Percentiles rank a stretch among this genome's conserved stretches.
Evolutionary conservation across 2,329 filamentous ascomycete species (phyloP).

Genomic region (Colletotrichum orchidophilum): DNA sequence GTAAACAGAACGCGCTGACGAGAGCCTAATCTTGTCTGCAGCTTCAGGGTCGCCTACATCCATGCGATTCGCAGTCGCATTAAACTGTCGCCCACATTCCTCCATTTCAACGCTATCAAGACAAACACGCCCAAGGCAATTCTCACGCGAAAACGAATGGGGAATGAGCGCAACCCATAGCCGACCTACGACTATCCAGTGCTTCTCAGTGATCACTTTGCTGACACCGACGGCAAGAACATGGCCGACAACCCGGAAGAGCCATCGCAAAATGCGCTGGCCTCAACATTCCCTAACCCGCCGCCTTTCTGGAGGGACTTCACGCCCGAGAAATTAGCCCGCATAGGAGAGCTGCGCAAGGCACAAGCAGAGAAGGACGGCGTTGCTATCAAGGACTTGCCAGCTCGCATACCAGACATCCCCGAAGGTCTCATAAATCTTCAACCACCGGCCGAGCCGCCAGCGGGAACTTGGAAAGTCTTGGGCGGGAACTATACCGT

Average conservation of each 20-base stretch:
- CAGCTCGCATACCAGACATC: constrained; percentile 56
- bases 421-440: constrained; percentile 80
- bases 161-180: background rate
- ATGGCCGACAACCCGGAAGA: constrained; percentile 67
- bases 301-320: constrained; percentile 93
- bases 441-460: constrained; percentile 81
- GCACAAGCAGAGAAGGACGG: constrained; percentile 46
- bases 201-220: background rate
- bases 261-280: constrained; percentile 54
- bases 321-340: constrained; percentile 76
- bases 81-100: background rate
- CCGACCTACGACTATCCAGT: background rate
- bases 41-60: background rate
- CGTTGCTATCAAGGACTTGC: constrained; percentile 24
- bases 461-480: constrained; percentile 74
- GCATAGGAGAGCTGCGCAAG: constrained; percentile 56
- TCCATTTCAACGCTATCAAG: background rate
- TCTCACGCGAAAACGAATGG: background rate
- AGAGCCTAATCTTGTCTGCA: background rate
- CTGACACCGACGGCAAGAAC: background rate
- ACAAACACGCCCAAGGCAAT: background rate
- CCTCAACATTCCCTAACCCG: constrained; percentile 83
- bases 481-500: constrained; percentile 76
- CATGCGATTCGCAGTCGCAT: background rate
- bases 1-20: background rate